phyloP scores from a whole-genome alignment of 2,329 filamentous ascomycete species.

The Neofusicoccum sp. region DNA sequence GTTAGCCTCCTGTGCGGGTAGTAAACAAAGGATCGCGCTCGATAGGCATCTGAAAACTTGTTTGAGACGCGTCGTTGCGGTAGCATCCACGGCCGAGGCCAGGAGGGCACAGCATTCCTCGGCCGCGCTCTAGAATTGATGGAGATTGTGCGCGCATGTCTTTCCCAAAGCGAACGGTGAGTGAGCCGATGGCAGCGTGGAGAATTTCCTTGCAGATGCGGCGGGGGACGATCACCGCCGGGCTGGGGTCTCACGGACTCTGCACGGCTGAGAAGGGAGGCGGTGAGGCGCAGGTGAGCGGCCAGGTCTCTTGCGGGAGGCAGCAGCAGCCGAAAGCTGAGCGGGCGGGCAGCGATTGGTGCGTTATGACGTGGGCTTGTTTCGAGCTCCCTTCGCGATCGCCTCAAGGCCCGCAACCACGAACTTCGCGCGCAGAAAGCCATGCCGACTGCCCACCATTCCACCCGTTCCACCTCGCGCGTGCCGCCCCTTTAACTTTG shows the following conservation, averaged over 20 bases:
- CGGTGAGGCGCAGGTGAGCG: background rate
- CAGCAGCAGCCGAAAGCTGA: background rate
- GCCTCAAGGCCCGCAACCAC: conserved; percentile 15
- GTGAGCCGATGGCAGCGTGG: background rate
- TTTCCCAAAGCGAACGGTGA: background rate
- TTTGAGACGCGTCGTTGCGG: background rate
- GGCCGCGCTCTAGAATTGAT: background rate
- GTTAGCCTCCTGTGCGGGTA: background rate
- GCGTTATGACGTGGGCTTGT: conserved; percentile 12
- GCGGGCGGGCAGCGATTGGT: conserved; percentile 4
- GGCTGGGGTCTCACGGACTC: background rate
- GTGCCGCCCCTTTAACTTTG: conserved; percentile 6
- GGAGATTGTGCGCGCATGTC: background rate
- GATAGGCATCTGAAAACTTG: background rate
- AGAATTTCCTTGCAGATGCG: conserved; percentile 4
- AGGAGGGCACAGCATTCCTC: background rate
- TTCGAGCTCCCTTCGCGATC: background rate
- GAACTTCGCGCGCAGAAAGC: background rate
- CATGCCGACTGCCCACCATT: background rate
- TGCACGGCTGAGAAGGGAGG: background rate
- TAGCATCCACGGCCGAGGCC: background rate
- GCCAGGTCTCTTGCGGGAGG: background rate
- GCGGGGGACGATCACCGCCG: background rate
- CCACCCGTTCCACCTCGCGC: background rate
- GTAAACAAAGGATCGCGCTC: background rate